Evolutionary conservation across 179 eudicot species (phyloP).

Genomic region (Amaranthus tricolor): DNA sequence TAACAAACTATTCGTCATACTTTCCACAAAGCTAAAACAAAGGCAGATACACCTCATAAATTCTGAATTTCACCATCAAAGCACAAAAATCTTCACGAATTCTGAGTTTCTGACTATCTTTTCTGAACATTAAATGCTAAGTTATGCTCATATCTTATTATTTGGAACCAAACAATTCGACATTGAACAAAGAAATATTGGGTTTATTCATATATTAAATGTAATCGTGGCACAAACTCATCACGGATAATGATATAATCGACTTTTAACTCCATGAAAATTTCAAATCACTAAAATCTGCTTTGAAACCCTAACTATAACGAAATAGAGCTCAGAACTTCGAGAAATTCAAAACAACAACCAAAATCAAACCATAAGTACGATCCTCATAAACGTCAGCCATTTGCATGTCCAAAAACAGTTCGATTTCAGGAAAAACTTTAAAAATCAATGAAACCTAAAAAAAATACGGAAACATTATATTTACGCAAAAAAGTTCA

Average conservation of each 20-base stretch:
- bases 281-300: neutral
- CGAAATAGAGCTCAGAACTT: constrained; percentile 7
- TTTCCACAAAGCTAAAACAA: neutral
- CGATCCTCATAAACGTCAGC: neutral
- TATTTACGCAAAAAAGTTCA: neutral
- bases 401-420: neutral
- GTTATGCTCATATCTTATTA: neutral
- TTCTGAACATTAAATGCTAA: neutral
- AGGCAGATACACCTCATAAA: neutral
- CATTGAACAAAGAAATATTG: neutral
- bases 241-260: neutral
- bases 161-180: neutral
- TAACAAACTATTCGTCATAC: neutral
- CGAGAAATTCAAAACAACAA: neutral
- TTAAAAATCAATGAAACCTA: neutral
- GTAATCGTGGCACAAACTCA: neutral
- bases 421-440: neutral
- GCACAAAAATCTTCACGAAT: neutral
- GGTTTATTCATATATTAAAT: neutral
- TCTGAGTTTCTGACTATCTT: neutral
- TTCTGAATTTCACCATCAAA: neutral
- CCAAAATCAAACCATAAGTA: neutral
- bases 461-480: neutral
- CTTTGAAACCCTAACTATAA: neutral
- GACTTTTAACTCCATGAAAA: neutral